Evolutionary conservation across 1,284 basidiomycete genomes (phyloP).

Genomic region (Rhodofomes roseus): DNA sequence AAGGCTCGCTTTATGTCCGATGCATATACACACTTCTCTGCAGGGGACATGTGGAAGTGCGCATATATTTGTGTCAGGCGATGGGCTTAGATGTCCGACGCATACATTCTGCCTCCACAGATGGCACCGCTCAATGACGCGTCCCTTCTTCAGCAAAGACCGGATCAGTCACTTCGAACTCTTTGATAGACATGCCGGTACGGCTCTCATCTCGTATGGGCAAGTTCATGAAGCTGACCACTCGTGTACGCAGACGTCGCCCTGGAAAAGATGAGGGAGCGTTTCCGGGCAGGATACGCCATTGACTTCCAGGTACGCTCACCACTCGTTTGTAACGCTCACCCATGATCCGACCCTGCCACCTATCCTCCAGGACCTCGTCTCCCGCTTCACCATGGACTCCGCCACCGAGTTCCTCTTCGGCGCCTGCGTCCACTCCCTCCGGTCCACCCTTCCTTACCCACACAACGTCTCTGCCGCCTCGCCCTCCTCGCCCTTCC

Average conservation of each 20-base stretch:
- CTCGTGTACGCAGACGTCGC: not conserved
- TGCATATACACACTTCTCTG: too few species aligned
- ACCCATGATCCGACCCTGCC: not conserved
- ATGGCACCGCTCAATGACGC: conserved; percentile 27
- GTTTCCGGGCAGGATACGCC: conserved; percentile 6
- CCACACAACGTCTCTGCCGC: conserved; percentile 15
- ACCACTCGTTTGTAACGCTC: not conserved
- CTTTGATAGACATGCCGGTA: conserved; percentile 11
- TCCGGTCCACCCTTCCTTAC: conserved; percentile 26
- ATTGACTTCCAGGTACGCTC: conserved; percentile 21
- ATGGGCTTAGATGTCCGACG: not conserved
- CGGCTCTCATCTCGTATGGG: not conserved
- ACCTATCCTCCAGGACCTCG: conserved; percentile 23
- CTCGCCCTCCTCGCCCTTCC: not conserved
- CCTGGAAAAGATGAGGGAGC: conserved; percentile 3
- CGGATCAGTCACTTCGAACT: conserved; percentile 12
- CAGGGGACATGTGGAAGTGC: conserved; percentile 29
- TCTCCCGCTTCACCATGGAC: conserved; percentile 34
- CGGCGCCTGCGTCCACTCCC: conserved; percentile 27
- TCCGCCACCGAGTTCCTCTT: conserved; percentile 38
- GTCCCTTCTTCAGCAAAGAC: conserved; percentile 14
- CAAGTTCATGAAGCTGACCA: not conserved
- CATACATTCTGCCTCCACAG: conserved; percentile 6
- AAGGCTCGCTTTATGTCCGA: too few species aligned
- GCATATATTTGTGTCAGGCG: not conserved